Evolutionary conservation across 1,284 basidiomycete species (phyloP), one percentile per base, ranked within the genome.

Genomic region (Mycosarcoma maydis): DNA sequence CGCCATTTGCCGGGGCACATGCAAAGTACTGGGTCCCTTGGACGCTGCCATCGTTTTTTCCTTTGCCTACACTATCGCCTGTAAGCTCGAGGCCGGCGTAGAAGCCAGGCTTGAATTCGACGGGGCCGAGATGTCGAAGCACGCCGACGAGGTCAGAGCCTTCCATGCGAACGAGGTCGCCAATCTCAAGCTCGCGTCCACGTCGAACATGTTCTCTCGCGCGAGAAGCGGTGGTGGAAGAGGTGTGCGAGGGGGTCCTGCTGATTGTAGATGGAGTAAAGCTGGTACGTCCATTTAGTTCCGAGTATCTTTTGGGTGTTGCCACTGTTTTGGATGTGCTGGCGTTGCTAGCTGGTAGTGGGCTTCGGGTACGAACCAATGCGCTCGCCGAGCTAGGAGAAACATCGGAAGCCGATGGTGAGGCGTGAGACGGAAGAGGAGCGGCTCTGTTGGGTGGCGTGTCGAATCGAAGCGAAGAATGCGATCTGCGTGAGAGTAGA

Each of bases 1-100:
- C 91, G 32, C 95, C 95, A 73, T 92, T 94, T 49, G 88, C 87
- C 0, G 89, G 88, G 23, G 90, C 87, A 81, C 94, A 97, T 0
- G 85, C 80, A 79, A 98, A 98, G 83, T 98, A 98, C 77, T 87
- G 88, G 40, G 88, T 88, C 37, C 91, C 92, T 68, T 86, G 87
- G 3, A 96, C 93, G 39, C 88, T 88, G 19, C 95, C 95, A 77
- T 98, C 88, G 77, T 98, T 98, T 85, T 98, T 98, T 2, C 95
- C 95, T 80, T 91, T 91, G n/a, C 95, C 94, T 14, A 56, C 56
- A 27, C 74, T 75, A 16, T 70, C 71, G 17, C 77, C 78, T 4
- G 73, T 70, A 4, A 81, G 71, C 53, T 81, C 79, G 41, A 81
- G 64, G 22, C 79, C 79, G 0, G 79, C 79, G 47, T 70, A 81